Conservation (phyloP, 2,329 filamentous ascomycete genomes). For the Fusarium sp. region DNA sequence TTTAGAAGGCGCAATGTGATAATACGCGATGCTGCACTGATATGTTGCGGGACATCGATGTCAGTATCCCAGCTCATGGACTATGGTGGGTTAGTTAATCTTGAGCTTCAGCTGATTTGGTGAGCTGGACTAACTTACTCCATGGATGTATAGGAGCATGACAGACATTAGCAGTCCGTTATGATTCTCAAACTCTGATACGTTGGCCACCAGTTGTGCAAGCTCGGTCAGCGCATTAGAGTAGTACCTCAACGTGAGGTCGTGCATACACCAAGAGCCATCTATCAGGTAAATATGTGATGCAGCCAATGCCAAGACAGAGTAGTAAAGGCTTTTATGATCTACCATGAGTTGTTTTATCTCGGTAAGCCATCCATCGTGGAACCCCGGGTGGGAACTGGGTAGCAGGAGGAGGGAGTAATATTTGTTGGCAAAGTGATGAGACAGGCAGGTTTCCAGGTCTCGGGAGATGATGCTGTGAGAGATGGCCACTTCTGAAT, state of each 20-base stretch:
- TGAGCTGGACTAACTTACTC: constrained; percentile 21
- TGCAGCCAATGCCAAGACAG: constrained; percentile 45
- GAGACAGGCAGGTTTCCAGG: constrained; percentile 26
- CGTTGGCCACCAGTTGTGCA: constrained; percentile 22
- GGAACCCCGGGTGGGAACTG: constrained; percentile 45
- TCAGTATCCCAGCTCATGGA: constrained; percentile 35
- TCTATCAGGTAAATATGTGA: constrained; percentile 41
- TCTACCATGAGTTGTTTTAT: constrained; percentile 45
- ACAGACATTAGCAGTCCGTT: constrained; percentile 42
- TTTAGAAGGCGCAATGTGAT: constrained; percentile 25
- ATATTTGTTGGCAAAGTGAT: constrained; percentile 38
- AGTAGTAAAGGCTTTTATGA: constrained; percentile 45
- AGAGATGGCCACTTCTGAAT: constrained; percentile 8
- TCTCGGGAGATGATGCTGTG: constrained; percentile 22
- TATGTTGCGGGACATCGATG: constrained; percentile 34
- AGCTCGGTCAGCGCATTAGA: constrained; percentile 35
- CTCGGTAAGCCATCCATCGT: constrained; percentile 45
- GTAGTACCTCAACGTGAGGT: constrained; percentile 40
- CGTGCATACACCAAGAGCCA: constrained; percentile 27
- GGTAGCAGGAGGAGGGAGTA: constrained; percentile 42
- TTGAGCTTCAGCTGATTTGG: background rate
- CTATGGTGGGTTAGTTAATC: background rate
- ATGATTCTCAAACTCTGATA: constrained; percentile 28
- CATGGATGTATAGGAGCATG: constrained; percentile 43
- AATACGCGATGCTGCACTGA: constrained; percentile 37